Evolutionary conservation across 148 eudicot genomes (phyloP).

Genomic region (Vaccinium corymbosum): DNA sequence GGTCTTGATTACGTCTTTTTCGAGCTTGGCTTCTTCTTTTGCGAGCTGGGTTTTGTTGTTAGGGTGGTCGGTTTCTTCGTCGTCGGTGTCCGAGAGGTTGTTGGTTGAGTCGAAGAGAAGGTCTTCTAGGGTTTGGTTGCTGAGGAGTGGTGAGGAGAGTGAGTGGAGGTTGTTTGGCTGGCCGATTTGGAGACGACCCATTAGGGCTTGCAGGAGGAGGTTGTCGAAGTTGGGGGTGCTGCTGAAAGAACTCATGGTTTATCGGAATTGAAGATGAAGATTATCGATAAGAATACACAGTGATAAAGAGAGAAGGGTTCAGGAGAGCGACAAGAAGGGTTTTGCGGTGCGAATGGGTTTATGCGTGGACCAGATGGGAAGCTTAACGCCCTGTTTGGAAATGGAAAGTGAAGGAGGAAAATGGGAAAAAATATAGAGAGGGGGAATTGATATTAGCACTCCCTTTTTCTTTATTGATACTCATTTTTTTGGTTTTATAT

Average conservation of each 20-base stretch:
- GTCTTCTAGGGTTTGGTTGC: slow-evolving; percentile 70
- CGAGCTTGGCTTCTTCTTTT: slow-evolving; percentile 75
- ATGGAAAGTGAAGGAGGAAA: background rate
- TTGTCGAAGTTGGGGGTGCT: slow-evolving; percentile 69
- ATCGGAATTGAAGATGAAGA: background rate
- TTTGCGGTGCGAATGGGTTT: background rate
- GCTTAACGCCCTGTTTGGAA: background rate
- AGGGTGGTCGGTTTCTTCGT: slow-evolving; percentile 20
- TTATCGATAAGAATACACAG: too few species aligned
- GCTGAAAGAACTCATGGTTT: slow-evolving; percentile 48
- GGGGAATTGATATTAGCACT: too few species aligned
- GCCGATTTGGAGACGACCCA: slow-evolving; percentile 62
- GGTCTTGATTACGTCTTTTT: slow-evolving; percentile 61
- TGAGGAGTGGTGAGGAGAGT: slow-evolving; percentile 22
- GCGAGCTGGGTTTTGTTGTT: slow-evolving; percentile 48
- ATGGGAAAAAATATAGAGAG: background rate
- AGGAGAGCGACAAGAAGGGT: background rate
- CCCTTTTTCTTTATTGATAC: too few species aligned
- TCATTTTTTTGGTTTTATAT: too few species aligned
- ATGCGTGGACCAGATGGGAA: background rate
- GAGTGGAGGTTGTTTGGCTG: slow-evolving; percentile 28
- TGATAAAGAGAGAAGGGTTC: background rate
- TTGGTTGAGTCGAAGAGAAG: slow-evolving; percentile 48
- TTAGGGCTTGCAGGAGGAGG: slow-evolving; percentile 77
- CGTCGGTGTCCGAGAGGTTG: slow-evolving; percentile 32